Evolutionary conservation across 176 grass and related monocot genomes (phyloP), one percentile per base, ranked within the genome.

Genomic region (Raddia distichophylla): DNA sequence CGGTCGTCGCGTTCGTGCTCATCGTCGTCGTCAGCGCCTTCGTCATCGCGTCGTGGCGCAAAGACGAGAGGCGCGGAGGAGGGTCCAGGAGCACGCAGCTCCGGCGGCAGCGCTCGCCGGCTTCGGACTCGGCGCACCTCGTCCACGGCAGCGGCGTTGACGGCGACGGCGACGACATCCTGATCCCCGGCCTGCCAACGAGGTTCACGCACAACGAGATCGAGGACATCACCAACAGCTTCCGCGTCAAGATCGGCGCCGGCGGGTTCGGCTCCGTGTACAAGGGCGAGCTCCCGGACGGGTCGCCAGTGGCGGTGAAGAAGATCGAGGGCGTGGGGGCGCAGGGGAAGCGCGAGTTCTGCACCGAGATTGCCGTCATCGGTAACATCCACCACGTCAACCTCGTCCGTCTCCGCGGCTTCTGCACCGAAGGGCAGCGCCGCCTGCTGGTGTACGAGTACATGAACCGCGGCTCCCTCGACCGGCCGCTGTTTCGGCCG

Each of bases 311-410:
- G 48, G 90, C 93, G 9, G 93, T 97, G 46, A 97, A 97, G 73
- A 90, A 82, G 83, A 91, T 97, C 45, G 88, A 97, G 44, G 76
- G 82, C 78, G 83, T 86, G 57, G 90, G 93, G 55, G 64, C 52
- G 80, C 90, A 91, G 86, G 94, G 94, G 6, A 91, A 88, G 81
- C 86, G 89, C 79, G 94, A 97, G 74, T 97, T 97, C 83, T 93
- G 88, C 77, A 93, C 94, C 8, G 94, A 97, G 83, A 97, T 97
- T 79, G 94, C 88, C 15, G 94, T 97, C 58, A 97, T 97, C 18
- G 91, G 94, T 77, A 97, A 89, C 80, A 97, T 97, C 85, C 91
- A 91, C 90, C 94, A 97, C 50, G 58, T 97, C 37, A 97, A 97
- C 72, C 91, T 97, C 47, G 94, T 97, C 49, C 83, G 83, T 18